These are phyloP conservation scores for Flaveria ramosissima DNA, from an alignment of 129 eudicot species.

Conservation along the genomic window DNA sequence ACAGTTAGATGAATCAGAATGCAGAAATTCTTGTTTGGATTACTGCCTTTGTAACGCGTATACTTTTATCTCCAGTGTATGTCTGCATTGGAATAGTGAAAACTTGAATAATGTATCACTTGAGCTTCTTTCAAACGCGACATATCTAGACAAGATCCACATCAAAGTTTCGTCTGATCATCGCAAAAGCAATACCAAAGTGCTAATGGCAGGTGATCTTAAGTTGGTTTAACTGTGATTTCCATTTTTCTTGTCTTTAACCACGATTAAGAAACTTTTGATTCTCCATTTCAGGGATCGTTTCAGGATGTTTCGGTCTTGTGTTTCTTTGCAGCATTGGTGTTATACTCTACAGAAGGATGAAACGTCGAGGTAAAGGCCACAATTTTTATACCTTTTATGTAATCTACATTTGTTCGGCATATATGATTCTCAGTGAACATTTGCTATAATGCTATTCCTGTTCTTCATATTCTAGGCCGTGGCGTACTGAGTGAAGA, in stretches of 20 bases:
- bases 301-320: constrained; percentile 18
- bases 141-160: background rate
- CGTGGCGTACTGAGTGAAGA: constrained; percentile 33
- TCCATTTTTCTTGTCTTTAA: background rate
- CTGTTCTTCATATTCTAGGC: background rate
- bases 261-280: background rate
- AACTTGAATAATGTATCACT: background rate
- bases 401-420: background rate
- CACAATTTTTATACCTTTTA: background rate
- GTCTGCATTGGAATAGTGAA: constrained; percentile 16
- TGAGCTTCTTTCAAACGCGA: background rate
- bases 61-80: background rate
- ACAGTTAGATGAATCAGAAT: constrained; percentile 7
- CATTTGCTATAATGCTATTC: background rate
- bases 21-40: constrained; percentile 17
- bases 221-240: background rate
- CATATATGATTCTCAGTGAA: background rate
- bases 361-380: constrained; percentile 29
- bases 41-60: constrained; percentile 4
- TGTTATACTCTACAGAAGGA: constrained; percentile 24
- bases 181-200: constrained; percentile 15
- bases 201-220: constrained; percentile 13
- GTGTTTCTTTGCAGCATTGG: constrained; percentile 33
- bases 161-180: constrained; percentile 20
- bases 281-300: constrained; percentile 20